Conservation (phyloP, 2,329 filamentous ascomycete species). For the Zelopaecilomyces penicillatus region DNA sequence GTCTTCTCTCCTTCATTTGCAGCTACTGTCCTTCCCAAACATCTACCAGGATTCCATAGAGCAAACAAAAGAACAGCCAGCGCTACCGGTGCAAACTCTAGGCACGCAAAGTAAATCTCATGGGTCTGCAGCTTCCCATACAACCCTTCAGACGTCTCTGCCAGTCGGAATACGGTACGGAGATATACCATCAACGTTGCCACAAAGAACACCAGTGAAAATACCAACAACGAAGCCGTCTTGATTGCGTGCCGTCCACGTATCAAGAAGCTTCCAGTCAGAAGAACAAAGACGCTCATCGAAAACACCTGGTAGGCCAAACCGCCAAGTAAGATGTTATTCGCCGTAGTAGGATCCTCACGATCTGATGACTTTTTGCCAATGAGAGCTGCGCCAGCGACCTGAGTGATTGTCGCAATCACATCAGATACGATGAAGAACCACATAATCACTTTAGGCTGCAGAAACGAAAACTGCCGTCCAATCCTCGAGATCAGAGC, state of each 20-base stretch:
- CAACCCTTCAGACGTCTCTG: conserved; percentile 44
- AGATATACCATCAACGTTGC: conserved; percentile 43
- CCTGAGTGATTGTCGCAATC: conserved; percentile 43
- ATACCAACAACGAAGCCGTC: conserved; percentile 24
- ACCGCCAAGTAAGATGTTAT: conserved; percentile 48
- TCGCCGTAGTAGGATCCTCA: conserved; percentile 40
- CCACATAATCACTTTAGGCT: conserved; percentile 39
- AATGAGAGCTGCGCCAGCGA: conserved; percentile 46
- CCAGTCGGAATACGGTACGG: conserved; percentile 45
- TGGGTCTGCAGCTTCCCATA: conserved; percentile 35
- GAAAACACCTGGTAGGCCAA: conserved; percentile 46
- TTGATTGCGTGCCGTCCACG: conserved; percentile 24
- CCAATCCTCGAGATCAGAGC: conserved; percentile 39
- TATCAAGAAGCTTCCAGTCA: conserved; percentile 33
- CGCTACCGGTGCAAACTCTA: conserved; percentile 48
- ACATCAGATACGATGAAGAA: conserved; percentile 48
- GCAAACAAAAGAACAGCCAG: conserved; percentile 38
- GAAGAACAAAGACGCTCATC: conserved; percentile 39
- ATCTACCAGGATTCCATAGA: conserved; percentile 22
- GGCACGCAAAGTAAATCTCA: conserved; percentile 44
- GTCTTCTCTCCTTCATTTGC: too few relatives aligned
- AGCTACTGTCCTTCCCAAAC: conserved; percentile 17
- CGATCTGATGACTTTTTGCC: conserved; percentile 39
- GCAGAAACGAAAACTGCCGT: conserved; percentile 33
- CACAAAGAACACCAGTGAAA: conserved; percentile 32